Evolutionary conservation across 1,284 basidiomycete species (phyloP).

Genomic region (Microbotryomycetes sp.): DNA sequence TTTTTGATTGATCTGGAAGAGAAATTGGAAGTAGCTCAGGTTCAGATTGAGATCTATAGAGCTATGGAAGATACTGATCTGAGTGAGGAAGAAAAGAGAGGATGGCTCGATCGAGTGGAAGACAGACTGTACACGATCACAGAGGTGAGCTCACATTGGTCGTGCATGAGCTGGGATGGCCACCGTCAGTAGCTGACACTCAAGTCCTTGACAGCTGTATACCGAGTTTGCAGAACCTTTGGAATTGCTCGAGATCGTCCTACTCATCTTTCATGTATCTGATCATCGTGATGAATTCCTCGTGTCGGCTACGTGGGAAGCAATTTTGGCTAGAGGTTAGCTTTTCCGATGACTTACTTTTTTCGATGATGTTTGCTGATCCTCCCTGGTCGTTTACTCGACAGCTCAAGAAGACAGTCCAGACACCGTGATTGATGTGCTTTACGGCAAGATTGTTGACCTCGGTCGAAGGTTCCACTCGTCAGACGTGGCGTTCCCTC

Average conservation of each 20-base stretch:
- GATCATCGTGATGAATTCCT: slow-evolving; percentile 81
- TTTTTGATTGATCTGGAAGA: slow-evolving; percentile 92
- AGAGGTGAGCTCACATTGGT: slow-evolving; percentile 40
- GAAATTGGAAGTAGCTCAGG: slow-evolving; percentile 92
- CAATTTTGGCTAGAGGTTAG: slow-evolving; percentile 71
- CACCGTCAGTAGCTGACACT: slow-evolving; percentile 7
- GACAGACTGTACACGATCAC: slow-evolving; percentile 48
- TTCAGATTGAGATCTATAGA: slow-evolving; percentile 73
- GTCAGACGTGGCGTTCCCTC: slow-evolving; percentile 80
- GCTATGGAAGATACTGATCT: slow-evolving; percentile 44
- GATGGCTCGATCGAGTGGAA: slow-evolving; percentile 56
- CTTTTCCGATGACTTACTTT: slow-evolving; percentile 27
- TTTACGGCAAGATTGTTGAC: slow-evolving; percentile 59
- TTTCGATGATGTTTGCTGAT: slow-evolving; percentile 28
- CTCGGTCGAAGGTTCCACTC: slow-evolving; percentile 80
- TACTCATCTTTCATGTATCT: slow-evolving; percentile 87
- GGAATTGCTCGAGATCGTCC: slow-evolving; percentile 72
- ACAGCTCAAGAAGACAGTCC: slow-evolving; percentile 45
- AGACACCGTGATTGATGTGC: slow-evolving; percentile 56
- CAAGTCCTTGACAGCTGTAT: slow-evolving; percentile 72
- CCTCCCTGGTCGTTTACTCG: slow-evolving; percentile 38
- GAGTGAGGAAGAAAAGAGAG: slow-evolving; percentile 50
- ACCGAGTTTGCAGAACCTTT: slow-evolving; percentile 82
- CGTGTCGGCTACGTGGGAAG: slow-evolving; percentile 79
- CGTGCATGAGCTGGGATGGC: neutral